Conservation (phyloP, 331 rosid genomes). For the Phaseolus coccineus region DNA sequence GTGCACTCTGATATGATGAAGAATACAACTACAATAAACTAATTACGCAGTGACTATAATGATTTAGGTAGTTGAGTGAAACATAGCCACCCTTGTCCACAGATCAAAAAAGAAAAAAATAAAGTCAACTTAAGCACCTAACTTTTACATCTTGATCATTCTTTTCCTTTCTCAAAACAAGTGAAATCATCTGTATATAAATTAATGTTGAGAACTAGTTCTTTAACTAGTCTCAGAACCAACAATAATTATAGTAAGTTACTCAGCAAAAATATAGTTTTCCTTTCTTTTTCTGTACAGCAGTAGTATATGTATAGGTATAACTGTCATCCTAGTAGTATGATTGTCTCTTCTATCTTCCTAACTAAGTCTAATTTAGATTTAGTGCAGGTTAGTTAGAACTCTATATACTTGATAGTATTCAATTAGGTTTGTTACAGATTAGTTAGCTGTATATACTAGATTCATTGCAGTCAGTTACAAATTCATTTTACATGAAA, state of each 20-base stretch:
- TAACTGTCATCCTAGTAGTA: too few species aligned
- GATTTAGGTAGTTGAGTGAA: slow-evolving; percentile 25
- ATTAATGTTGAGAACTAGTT: not conserved
- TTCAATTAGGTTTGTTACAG: too few species aligned
- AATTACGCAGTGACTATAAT: slow-evolving; percentile 1
- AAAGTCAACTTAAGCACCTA: slow-evolving; percentile 19
- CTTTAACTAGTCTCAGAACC: not conserved
- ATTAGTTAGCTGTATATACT: too few species aligned
- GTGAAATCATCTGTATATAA: slow-evolving; percentile 14
- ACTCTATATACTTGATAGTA: too few species aligned
- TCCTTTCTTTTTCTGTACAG: too few species aligned
- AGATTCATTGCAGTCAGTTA: too few species aligned
- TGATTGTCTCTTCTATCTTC: too few species aligned
- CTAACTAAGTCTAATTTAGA: too few species aligned
- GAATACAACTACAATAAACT: slow-evolving; percentile 23
- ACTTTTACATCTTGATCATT: slow-evolving; percentile 8
- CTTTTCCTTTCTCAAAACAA: slow-evolving; percentile 24
- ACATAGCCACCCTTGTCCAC: not conserved
- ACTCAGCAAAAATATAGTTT: too few species aligned
- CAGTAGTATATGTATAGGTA: too few species aligned
- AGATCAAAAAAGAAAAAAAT: not conserved
- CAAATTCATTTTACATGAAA: too few species aligned
- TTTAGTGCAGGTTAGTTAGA: too few species aligned
- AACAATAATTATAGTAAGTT: not conserved
- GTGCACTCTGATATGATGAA: slow-evolving; percentile 6